Evolutionary conservation across 805 yeast species (phyloP).

Genomic region (Yamadazyma laniorum): DNA sequence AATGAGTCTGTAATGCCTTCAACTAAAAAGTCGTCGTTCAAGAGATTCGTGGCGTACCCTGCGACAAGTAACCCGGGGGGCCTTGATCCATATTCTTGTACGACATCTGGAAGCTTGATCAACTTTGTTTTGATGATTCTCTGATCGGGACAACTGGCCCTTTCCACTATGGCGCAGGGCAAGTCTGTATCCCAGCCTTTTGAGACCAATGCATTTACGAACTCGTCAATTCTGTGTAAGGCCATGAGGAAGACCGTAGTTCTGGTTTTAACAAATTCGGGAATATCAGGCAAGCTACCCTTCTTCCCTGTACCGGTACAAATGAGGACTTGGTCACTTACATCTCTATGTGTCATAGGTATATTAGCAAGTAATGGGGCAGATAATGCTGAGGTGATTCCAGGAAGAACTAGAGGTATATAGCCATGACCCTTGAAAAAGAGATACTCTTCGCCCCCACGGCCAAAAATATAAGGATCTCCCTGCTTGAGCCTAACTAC

Average conservation of each 20-base stretch:
- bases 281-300: conserved; percentile 77
- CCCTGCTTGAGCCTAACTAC: conserved; percentile 94
- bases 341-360: conserved; percentile 90
- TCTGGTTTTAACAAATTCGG: conserved; percentile 67
- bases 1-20: conserved; percentile 10
- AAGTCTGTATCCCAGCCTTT: conserved; percentile 65
- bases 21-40: conserved; percentile 18
- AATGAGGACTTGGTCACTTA: conserved; percentile 86
- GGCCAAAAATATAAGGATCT: conserved; percentile 93
- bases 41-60: conserved; percentile 72
- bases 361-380: conserved; percentile 81
- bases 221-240: conserved; percentile 66
- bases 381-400: conserved; percentile 84
- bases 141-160: conserved; percentile 93
- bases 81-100: conserved; percentile 74
- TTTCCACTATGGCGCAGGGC: conserved; percentile 84
- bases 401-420: conserved; percentile 75
- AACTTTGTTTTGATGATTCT: conserved; percentile 75
- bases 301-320: conserved; percentile 94
- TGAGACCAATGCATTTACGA: conserved; percentile 46
- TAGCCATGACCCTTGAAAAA: conserved; percentile 69
- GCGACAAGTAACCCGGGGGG: conserved; percentile 90
- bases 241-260: conserved; percentile 92
- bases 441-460: conserved; percentile 90
- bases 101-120: conserved; percentile 64